phyloP scores from a whole-genome alignment of 208 protist genomes.

The Leishmania tarentolae region DNA sequence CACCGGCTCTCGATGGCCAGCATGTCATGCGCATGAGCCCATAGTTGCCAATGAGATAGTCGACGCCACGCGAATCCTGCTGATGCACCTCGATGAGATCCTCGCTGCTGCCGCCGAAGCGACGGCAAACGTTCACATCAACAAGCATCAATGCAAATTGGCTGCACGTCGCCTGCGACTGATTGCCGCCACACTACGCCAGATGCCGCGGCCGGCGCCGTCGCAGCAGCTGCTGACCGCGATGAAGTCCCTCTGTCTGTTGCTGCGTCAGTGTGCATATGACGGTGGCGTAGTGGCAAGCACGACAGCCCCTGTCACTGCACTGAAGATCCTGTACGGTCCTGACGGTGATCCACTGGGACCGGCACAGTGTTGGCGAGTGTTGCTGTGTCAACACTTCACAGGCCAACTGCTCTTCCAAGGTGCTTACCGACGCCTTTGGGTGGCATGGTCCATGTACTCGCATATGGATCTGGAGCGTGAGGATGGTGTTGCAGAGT shows the following conservation, averaged over 20 bases:
- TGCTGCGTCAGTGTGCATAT: constrained; percentile 23
- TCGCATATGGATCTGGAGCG: constrained; percentile 40
- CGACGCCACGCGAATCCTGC: constrained; percentile 19
- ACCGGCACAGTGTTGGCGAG: constrained; percentile 28
- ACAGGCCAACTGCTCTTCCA: constrained; percentile 50
- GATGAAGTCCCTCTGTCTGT: constrained; percentile 21
- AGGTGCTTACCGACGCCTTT: constrained; percentile 42
- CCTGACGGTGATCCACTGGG: constrained; percentile 19
- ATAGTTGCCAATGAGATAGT: constrained; percentile 5
- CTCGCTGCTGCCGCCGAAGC: constrained; percentile 8
- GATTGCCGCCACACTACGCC: constrained; percentile 14
- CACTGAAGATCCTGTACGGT: constrained; percentile 9
- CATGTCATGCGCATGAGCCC: not conserved
- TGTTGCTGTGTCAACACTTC: constrained; percentile 49
- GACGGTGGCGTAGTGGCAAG: constrained; percentile 8
- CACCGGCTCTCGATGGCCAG: not conserved
- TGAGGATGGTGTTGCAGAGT: constrained; percentile 37
- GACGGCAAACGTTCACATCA: constrained; percentile 7
- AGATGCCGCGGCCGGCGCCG: constrained; percentile 28
- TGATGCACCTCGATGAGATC: constrained; percentile 8
- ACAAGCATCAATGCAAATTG: constrained; percentile 28
- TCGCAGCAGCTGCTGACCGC: constrained; percentile 29
- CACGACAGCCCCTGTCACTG: not conserved
- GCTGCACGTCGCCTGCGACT: constrained; percentile 25
- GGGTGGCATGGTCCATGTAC: constrained; percentile 63